Evolutionary conservation across 257 asterid genomes (phyloP), one percentile per base, ranked within the genome.

Genomic region (Hygrophila difformis): DNA sequence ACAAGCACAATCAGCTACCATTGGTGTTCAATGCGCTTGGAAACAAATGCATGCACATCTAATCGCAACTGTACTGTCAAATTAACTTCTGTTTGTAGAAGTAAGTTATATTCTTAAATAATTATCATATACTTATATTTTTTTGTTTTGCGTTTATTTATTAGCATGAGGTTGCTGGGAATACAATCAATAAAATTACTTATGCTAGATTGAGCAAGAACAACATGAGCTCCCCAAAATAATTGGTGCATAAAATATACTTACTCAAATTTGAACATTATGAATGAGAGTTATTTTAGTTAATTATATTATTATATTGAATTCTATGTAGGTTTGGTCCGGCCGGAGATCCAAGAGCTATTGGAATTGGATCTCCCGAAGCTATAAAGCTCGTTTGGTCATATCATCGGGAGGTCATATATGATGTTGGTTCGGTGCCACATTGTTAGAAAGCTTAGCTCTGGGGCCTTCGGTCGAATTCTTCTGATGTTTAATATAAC

Each of bases 301-400:
- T n/a, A n/a, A n/a, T n/a, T n/a, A n/a, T n/a, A n/a, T n/a, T n/a
- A n/a, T n/a, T n/a, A n/a, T n/a, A n/a, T n/a, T n/a, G n/a, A n/a
- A n/a, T n/a, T n/a, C n/a, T n/a, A n/a, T 4, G 55, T 56, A 85
- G 96, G 96, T 85, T 85, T 39, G 93, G 96, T n/a, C 94, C 96
- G 1, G 79, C 85, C 0, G 97, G 96, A 51, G 97, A 85, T 59
- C 96, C 93, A 17, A 69, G 84, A 57, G 91, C 94, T 28, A 94
- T 93, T 0, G 96, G 97, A 39, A 89, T 85, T 18, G 97, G 96
- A 35, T 82, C 94, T 24, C 93, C 94, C 0, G 97, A 84, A 54
- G 94, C 97, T 22, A 82, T 85, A 57, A 77, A 70, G 69, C 86
- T 89, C 1, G 96, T 89, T 0, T 89, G 96, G 94, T 89, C 97